Evolutionary conservation across 495 filamentous ascomycete species (phyloP), one percentile per base, ranked within the genome.

Genomic region (Oidiodendron maius): DNA sequence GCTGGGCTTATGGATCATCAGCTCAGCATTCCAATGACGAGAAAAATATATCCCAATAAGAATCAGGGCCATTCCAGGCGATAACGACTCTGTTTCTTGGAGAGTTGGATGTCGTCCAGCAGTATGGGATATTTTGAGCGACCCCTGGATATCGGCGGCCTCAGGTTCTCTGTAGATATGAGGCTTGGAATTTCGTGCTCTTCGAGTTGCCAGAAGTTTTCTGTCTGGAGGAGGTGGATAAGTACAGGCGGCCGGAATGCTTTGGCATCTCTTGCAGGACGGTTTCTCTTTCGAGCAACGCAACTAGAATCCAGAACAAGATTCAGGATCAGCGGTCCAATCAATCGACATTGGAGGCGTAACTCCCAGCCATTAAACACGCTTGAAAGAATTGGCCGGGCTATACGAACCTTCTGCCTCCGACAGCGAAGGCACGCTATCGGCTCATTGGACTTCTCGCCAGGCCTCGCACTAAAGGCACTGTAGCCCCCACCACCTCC

Each of bases 351-450:
- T n/a, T n/a, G n/a, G n/a, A n/a, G n/a, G n/a, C n/a, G n/a, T 21
- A 32, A 32, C 28, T 8, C 28, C 8, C 28, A 32, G n/a, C 28
- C 28, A 32, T 8, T 8, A 32, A 8, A 32, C n/a, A 8, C 8
- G 28, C 28, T 8, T 8, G 28, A 32, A 32, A 32, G n/a, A 32
- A n/a, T 32, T n/a, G n/a, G n/a, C 28, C n/a, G 28, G 28, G 28
- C 28, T 32, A 8, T 8, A n/a, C 28, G 28, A 11, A 44, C 40
- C 40, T 44, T 44, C 26, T 44, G 40, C 21, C 26, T 44, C 4
- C 40, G 40, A 16, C 40, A 44, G 12, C 40, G 40, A 11, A 11
- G 40, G 16, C 40, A 44, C 16, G 40, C 40, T 6, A 22, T 59
- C 3, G 55, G 61, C 21, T 32, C 28, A n/a, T n/a, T n/a, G n/a